Conservation (phyloP, 208 protist genomes). For the Acanthamoeba quina region DNA sequence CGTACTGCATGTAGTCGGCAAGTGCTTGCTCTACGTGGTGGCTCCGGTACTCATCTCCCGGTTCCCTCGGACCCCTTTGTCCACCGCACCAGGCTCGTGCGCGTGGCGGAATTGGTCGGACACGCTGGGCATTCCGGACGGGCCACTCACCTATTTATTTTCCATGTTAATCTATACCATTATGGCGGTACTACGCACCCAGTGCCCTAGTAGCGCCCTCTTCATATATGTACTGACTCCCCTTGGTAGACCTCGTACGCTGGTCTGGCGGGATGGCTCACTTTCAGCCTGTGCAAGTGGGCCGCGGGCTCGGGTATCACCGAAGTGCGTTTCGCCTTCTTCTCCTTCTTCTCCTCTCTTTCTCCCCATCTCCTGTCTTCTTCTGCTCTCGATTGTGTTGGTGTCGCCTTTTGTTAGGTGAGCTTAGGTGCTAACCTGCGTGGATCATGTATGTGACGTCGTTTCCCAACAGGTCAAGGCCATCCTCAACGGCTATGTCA, state of each 20-base stretch:
- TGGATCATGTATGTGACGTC: neutral
- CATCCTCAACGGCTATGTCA: conserved; percentile 82
- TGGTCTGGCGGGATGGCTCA: conserved; percentile 37
- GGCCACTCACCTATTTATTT: conserved; percentile 63
- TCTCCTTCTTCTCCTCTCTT: too few species aligned
- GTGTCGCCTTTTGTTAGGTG: too few species aligned
- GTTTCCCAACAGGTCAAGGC: conserved; percentile 75
- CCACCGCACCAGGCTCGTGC: conserved; percentile 3
- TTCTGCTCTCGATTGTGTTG: too few species aligned
- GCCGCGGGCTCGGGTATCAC: conserved; percentile 80
- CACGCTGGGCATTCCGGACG: conserved; percentile 19
- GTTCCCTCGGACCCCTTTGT: too few species aligned
- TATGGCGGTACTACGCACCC: neutral
- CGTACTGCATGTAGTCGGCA: neutral
- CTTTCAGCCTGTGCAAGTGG: conserved; percentile 65
- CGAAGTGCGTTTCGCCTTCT: conserved; percentile 22
- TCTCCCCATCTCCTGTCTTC: too few species aligned
- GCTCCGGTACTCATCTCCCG: too few species aligned
- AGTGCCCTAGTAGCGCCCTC: neutral
- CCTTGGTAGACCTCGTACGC: conserved; percentile 22
- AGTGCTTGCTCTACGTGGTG: too few species aligned
- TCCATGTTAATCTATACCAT: conserved; percentile 53
- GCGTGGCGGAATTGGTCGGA: conserved; percentile 38
- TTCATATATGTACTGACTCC: neutral
- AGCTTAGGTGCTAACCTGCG: neutral